Evolutionary conservation across 768 basidiomycete species (phyloP), one percentile per base, ranked within the genome.

Genomic region (Tricholoma saponaceum): DNA sequence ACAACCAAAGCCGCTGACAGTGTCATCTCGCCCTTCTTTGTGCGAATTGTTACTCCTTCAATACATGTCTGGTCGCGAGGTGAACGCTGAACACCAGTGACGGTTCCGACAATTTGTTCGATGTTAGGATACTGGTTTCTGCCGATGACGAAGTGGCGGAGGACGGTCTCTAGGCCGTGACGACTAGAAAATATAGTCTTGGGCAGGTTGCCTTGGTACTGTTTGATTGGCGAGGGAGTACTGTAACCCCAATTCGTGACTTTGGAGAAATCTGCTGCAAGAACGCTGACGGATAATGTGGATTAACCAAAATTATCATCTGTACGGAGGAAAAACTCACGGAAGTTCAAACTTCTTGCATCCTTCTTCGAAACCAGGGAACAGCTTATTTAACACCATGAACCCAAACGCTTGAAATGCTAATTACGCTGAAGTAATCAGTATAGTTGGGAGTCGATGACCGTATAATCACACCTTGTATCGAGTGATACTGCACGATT

Each of bases 81-180:
- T 35, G 67, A 61, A 14, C 55, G 32, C 4, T 47, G 32, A 12
- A 71, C 47, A 22, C 67, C 68, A 16, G 65, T 70, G 5, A 70
- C 72, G 1, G 66, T 67, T 3, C 70, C 72, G 16, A 60, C 56
- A 2, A 66, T 44, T 28, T 65, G 59, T 13, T 63, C 37, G 32
- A 73, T 66, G 23, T 68, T 63, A 14, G 65, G 59, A 53, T 64
- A 66, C 0, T 51, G 41, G 4, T 56, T 56, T 16, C 59, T 57
- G 16, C 60, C 60, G 5, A 66, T 22, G n/a, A 71, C 62, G 2
- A 70, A 61, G 4, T 69, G 65, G 53, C 65, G 57, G n/a, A 74
- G 51, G 9, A 72, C 56, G 5, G 70, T 72, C 58, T 74, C 72
- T 35, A 68, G 60, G 18, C 62, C 62, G 10, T 63, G 60, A 16